Evolutionary conservation across 306 rosid species (phyloP), one percentile per base, ranked within the genome.

Genomic region (Trichosanthes truncata): DNA sequence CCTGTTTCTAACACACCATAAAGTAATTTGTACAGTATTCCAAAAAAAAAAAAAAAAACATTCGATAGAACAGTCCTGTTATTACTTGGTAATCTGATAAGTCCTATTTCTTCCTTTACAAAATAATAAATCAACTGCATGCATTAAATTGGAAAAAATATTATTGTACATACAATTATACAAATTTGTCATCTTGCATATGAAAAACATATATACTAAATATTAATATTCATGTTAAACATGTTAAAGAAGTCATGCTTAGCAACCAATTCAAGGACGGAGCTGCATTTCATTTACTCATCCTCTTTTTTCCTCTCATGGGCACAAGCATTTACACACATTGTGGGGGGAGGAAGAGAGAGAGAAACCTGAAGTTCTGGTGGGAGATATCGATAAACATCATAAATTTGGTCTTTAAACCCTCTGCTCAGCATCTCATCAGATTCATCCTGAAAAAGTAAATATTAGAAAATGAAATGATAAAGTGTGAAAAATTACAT

Each of bases 361-460:
- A 59, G n/a, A 74, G 40, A 85, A n/a, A 95, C 99, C 99, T 96
- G 99, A 83, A 96, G 96, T 46, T 93, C 99, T 15, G 99, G 99
- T 31, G 99, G 99, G 59, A 96, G 99, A 85, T 96, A 93, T 87
- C 99, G 89, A 79, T 96, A 96, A 25, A 96, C 96, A 81, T 96
- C 99, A 46, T 96, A 96, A 81, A 96, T 96, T 84, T 96, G 99
- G 85, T 96, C 99, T 87, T 96, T 96, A 86, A 93, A 96, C 29
- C 99, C 99, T 86, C 99, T 88, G 87, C 99, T 96, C 93, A 96
- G 82, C 99, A 96, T 96, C 79, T 96, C 99, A 88, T 96, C 99
- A 62, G 97, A 96, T 82, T 96, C 99, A 62, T 96, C 99, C 99
- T 96, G 90, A 51, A 78, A 25, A 33, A 56, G 26, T 9, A 6